These are phyloP conservation scores for Myxozyma geophila DNA, from an alignment of 805 yeast species.

Conservation along the genomic window DNA sequence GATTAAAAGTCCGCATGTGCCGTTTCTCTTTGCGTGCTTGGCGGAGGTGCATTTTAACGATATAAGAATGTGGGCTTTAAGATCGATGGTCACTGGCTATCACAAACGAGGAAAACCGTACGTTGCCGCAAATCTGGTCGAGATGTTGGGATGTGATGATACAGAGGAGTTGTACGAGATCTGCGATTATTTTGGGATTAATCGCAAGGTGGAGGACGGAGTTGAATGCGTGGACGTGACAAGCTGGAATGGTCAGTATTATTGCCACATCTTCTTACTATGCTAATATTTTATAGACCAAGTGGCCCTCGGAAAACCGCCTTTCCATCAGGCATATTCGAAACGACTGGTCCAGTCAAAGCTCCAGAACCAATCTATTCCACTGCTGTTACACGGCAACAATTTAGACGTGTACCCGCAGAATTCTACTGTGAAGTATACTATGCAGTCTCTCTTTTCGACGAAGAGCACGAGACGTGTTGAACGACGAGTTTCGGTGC, in stretches of 20 bases:
- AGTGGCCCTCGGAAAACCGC: slow-evolving; percentile 47
- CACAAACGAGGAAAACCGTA: slow-evolving; percentile 76
- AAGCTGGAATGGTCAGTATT: slow-evolving; percentile 47
- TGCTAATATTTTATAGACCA: slow-evolving; percentile 5
- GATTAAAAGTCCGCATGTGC: slow-evolving; percentile 56
- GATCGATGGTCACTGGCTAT: slow-evolving; percentile 53
- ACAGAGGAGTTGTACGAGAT: slow-evolving; percentile 58
- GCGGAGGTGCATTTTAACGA: slow-evolving; percentile 82
- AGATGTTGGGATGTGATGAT: slow-evolving; percentile 70
- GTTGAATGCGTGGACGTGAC: slow-evolving; percentile 50
- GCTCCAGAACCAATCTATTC: slow-evolving; percentile 39
- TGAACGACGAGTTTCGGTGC: slow-evolving; percentile 3
- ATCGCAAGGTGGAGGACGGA: slow-evolving; percentile 48
- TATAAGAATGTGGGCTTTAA: slow-evolving; percentile 72
- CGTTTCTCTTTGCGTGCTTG: slow-evolving; percentile 72
- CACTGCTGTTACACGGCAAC: slow-evolving; percentile 51
- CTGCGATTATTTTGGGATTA: slow-evolving; percentile 67
- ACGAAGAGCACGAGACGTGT: not conserved
- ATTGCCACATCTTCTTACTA: not conserved
- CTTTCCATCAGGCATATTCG: slow-evolving; percentile 56
- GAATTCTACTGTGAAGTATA: slow-evolving; percentile 8
- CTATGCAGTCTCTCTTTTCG: slow-evolving; percentile 19
- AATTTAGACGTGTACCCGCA: slow-evolving; percentile 21
- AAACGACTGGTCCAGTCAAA: slow-evolving; percentile 49
- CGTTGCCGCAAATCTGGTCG: slow-evolving; percentile 53